These are phyloP conservation scores for Pyrus communis DNA, from an alignment of 306 rosid genomes.

Conservation along the genomic window DNA sequence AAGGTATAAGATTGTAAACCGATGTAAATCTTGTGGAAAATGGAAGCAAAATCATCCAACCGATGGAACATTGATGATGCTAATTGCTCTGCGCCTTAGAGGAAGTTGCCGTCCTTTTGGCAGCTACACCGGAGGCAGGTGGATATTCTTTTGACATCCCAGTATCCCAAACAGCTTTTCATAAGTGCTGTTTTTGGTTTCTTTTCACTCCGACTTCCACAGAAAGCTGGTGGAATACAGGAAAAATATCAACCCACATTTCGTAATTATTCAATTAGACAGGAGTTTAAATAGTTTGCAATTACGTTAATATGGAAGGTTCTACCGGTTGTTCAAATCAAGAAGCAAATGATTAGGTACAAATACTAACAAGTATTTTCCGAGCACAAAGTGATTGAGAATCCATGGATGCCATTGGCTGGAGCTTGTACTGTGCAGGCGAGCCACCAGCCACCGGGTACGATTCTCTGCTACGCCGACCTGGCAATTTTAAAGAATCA, in stretches of 20 bases:
- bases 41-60: not conserved
- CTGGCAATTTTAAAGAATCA: not conserved
- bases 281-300: not conserved
- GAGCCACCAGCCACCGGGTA: no score
- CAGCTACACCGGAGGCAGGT: not conserved
- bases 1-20: not conserved
- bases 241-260: not conserved
- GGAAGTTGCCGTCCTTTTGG: not conserved
- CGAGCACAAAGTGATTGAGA: not conserved
- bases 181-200: not conserved
- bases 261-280: not conserved
- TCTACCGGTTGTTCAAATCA: not conserved
- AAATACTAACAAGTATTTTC: not conserved
- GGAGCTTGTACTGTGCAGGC: not conserved
- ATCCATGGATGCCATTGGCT: not conserved
- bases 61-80: not conserved
- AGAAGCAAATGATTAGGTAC: not conserved
- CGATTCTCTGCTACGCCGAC: not conserved
- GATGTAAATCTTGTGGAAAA: not conserved
- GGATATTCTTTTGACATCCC: not conserved
- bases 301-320: not conserved
- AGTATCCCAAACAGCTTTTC: not conserved
- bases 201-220: not conserved
- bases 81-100: not conserved
- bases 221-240: not conserved